Evolutionary conservation across 2,329 filamentous ascomycete species (phyloP), one percentile per base, ranked within the genome.

Genomic region (Passalora sequoiae): DNA sequence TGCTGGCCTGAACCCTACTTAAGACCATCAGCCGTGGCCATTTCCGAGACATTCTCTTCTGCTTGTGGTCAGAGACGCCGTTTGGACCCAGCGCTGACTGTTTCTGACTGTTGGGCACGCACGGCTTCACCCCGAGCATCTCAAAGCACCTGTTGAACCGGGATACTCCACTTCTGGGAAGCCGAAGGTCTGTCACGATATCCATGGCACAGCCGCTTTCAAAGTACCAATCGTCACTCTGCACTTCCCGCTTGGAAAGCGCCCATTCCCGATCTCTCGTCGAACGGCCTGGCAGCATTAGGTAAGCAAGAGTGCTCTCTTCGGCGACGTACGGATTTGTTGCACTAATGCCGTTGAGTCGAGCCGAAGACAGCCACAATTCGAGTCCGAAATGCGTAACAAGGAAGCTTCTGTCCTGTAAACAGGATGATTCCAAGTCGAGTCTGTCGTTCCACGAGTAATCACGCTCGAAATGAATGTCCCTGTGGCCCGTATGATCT

Each of bases 381-480:
- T 37, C 9, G 6, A 47, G 36, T 4, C 45, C 45, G 24, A 47
- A 47, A 25, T 47, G 28, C 15, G 38, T 40, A 6, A 6, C 8
- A n/a, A 47, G 22, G 15, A 47, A 8, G 2, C 8, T 28, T 4
- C 24, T 17, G 3, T 38, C 10, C 2, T 12, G 16, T 16, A 29
- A 35, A 16, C 38, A 38, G 6, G 3, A 24, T 1, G 39, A 9
- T 8, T 5, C 1, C 3, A 0, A 2, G 40, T 31, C 13, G 29
- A 29, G 9, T 8, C 6, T 17, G 3, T 36, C 20, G 19, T 3
- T n/a, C 33, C 33, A 36, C 4, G 8, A 12, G 3, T 24, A 5
- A 7, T n/a, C 3, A 5, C 19, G 33, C 4, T 15, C 36, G 35
- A 16, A 31, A 4, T 40, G 22, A 5, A 19, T 31, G 9, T 27